Evolutionary conservation across 1,139 yeast species (phyloP), one percentile per base, ranked within the genome.

Genomic region (Zygoascus sp.): DNA sequence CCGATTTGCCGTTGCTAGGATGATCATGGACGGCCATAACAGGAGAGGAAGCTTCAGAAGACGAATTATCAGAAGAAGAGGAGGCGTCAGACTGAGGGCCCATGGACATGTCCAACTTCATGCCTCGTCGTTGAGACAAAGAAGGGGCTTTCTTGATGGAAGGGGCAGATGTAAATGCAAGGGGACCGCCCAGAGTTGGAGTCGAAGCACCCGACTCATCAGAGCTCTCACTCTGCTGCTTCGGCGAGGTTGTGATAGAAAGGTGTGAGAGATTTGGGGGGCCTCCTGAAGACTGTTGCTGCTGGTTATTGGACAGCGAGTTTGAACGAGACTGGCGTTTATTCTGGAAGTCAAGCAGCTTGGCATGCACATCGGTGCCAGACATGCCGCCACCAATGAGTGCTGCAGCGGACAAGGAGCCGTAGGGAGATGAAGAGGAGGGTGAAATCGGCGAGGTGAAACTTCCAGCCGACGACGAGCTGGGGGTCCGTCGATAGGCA

Each of bases 71-170:
- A 5, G 39, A 35, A 6, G 39, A 35, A 13, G 39, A 35, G 9
- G 39, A 35, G 16, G 25, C 15, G 5, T 20, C 25, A 19, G 22
- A 9, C 19, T 25, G 20, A 3, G 27, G 15, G n/a, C 28, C 37
- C 27, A 20, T 32, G 3, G 43, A 32, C 27, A 40, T 40, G 7
- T 30, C 35, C 30, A 40, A 11, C 36, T 58, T 58, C 53, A 62
- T 45, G 9, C 67, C 66, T 11, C 68, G 58, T n/a, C 68, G 57
- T 40, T 59, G 62, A 5, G 67, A 62, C 20, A 64, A 54, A 7
- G 67, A 63, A 1, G 64, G 57, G 15, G 15, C 35, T 37, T 53
- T 51, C 30, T 52, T 50, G n/a, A 55, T 44, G 15, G 39, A 25
- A 2, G 43, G 17, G 17, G 46, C 44, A 51, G 49, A 44, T 15